Percentiles rank a stretch among this genome's conserved stretches.
Evolutionary conservation across 169 alveolate genomes (phyloP).

Genomic region (Eimeria maxima): DNA sequence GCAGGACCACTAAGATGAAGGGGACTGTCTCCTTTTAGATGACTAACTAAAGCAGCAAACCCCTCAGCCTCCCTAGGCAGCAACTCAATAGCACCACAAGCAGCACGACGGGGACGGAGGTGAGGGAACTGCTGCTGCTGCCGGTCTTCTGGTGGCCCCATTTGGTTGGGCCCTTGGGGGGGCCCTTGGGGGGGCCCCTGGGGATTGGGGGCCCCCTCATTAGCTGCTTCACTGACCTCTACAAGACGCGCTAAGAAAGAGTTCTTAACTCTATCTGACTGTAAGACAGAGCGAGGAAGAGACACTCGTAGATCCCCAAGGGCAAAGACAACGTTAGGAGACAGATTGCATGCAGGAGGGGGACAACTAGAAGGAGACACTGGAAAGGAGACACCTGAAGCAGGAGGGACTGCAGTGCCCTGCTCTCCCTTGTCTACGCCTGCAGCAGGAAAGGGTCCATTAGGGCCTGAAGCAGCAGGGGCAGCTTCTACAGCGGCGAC

Average conservation of each 20-base stretch:
- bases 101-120: not conserved
- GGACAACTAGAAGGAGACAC: too few relatives aligned
- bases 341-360: too few relatives aligned
- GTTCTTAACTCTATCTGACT: not conserved
- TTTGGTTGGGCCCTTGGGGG: not conserved
- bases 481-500: not conserved
- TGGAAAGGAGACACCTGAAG: not conserved
- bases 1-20: constrained; percentile 38
- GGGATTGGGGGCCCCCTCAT: not conserved
- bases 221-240: not conserved
- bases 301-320: constrained; percentile 3
- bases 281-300: constrained; percentile 11
- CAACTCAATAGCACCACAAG: constrained; percentile 20
- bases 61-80: constrained; percentile 63
- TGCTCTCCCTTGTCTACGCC: not conserved
- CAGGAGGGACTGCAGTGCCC: not conserved
- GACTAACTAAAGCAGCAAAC: constrained; percentile 49
- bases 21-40: constrained; percentile 40
- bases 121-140: too few relatives aligned
- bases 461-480: not conserved
- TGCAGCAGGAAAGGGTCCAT: not conserved
- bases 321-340: constrained; percentile 27
- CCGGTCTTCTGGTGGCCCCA: not conserved
- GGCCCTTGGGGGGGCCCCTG: not conserved
- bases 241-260: constrained; percentile 46